A percentile compares a stretch with the other conserved stretches of the same genome.
These are phyloP conservation scores for Penicillium psychrosexuale DNA, from an alignment of 2,329 filamentous ascomycete genomes.

Conservation along the genomic window DNA sequence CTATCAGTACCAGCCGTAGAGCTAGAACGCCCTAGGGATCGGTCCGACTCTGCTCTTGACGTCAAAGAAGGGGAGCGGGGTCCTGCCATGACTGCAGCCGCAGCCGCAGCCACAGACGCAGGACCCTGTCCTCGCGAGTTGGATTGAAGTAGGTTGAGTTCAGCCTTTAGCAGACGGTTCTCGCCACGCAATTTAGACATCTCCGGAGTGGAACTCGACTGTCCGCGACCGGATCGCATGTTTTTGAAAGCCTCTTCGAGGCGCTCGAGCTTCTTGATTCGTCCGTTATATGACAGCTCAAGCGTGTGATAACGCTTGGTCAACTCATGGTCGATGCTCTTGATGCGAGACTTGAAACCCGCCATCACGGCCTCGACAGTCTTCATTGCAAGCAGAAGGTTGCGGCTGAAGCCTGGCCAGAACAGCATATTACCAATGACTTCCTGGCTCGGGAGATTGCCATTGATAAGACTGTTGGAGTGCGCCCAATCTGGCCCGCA, in stretches of 20 bases:
- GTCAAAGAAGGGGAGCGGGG: conserved; percentile 24
- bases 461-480: conserved; percentile 82
- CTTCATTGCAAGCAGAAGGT: conserved; percentile 81
- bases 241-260: conserved; percentile 77
- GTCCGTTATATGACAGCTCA: conserved; percentile 73
- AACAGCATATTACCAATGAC: conserved; percentile 77
- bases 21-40: conserved; percentile 55
- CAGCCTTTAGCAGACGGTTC: conserved; percentile 59
- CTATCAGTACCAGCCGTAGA: conserved; percentile 48
- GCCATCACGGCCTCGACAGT: conserved; percentile 77
- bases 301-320: conserved; percentile 85
- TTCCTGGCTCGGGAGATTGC: conserved; percentile 79
- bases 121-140: conserved; percentile 57
- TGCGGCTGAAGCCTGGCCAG: conserved; percentile 79
- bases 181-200: conserved; percentile 58
- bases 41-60: conserved; percentile 27
- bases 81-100: conserved; percentile 32
- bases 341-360: conserved; percentile 75
- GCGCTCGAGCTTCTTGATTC: conserved; percentile 80
- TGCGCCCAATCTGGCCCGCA: conserved; percentile 93
- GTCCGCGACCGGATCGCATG: conserved; percentile 39
- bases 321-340: conserved; percentile 82
- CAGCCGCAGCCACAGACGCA: conserved; percentile 35
- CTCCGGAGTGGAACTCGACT: conserved; percentile 48
- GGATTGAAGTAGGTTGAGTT: conserved; percentile 66